phyloP scores from a whole-genome alignment of 352 stramenopile species.

The Pythium rishiriense region DNA sequence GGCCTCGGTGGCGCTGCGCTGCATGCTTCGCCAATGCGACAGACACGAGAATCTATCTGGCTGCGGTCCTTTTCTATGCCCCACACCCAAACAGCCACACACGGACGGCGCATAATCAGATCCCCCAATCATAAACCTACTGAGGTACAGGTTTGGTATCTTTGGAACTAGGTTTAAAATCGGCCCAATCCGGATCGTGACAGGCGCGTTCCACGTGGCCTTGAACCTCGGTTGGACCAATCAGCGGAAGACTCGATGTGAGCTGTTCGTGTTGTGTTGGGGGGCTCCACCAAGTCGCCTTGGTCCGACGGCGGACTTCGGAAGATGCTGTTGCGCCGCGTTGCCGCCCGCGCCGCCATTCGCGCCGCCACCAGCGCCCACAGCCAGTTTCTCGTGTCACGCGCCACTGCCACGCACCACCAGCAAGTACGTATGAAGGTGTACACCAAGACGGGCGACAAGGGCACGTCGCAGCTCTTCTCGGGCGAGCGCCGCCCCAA shows the following conservation, averaged over 20 bases:
- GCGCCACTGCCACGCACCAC: neutral
- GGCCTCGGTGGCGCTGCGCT: constrained; percentile 5
- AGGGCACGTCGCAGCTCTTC: constrained; percentile 91
- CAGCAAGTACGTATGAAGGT: constrained; percentile 73
- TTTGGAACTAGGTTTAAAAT: neutral
- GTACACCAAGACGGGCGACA: constrained; percentile 93
- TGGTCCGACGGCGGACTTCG: neutral
- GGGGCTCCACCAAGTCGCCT: neutral
- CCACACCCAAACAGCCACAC: neutral
- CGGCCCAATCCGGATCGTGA: neutral
- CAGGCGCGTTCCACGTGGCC: neutral
- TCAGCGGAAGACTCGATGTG: neutral
- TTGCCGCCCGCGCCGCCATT: neutral
- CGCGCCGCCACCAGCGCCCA: neutral
- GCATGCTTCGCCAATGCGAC: constrained; percentile 1
- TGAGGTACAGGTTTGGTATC: neutral
- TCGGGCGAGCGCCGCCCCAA: constrained; percentile 88
- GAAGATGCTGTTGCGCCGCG: constrained; percentile 19
- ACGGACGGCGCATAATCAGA: constrained; percentile 14
- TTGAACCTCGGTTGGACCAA: constrained; percentile 7
- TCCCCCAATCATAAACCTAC: constrained; percentile 1
- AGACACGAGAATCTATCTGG: neutral
- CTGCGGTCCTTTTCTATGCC: neutral
- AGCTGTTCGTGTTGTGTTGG: neutral
- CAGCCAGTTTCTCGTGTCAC: neutral